These are phyloP conservation scores for Beauveria pseudobassiana DNA, from an alignment of 2,329 filamentous ascomycete genomes.

Conservation along the genomic window DNA sequence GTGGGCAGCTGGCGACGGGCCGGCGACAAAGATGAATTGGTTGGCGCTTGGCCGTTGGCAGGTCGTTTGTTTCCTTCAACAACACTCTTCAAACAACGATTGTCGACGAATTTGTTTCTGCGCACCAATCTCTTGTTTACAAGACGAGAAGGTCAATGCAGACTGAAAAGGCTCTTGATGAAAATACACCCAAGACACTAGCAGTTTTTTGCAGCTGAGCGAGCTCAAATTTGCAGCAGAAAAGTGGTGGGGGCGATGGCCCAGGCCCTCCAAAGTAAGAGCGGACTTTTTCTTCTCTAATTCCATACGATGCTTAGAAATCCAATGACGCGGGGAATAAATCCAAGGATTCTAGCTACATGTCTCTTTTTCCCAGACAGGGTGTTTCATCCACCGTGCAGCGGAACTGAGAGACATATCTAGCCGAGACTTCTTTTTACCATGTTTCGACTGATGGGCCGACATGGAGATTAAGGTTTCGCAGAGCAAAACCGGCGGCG, in stretches of 20 bases:
- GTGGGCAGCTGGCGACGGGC: slow-evolving; percentile 7
- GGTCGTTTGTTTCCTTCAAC: neutral
- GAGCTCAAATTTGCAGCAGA: neutral
- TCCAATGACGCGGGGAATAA: slow-evolving; percentile 1
- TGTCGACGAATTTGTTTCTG: neutral
- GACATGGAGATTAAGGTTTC: neutral
- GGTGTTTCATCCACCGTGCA: neutral
- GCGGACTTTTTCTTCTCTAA: neutral
- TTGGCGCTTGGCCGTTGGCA: neutral
- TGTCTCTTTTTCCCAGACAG: neutral
- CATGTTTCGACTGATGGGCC: neutral
- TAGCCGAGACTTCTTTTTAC: neutral
- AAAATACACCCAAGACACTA: neutral
- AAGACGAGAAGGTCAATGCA: neutral
- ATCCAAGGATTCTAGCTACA: neutral
- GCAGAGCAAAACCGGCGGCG: neutral
- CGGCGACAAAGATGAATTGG: neutral
- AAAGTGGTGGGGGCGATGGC: neutral
- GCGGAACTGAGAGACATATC: neutral
- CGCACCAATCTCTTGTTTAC: neutral
- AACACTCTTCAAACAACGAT: neutral
- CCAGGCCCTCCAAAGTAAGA: neutral
- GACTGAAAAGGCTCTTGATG: neutral
- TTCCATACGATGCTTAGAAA: slow-evolving; percentile 13
- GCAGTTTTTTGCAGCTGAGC: neutral